phyloP scores from a whole-genome alignment of 371 early-diverging fungal genomes.

The Mucor saturninus region DNA sequence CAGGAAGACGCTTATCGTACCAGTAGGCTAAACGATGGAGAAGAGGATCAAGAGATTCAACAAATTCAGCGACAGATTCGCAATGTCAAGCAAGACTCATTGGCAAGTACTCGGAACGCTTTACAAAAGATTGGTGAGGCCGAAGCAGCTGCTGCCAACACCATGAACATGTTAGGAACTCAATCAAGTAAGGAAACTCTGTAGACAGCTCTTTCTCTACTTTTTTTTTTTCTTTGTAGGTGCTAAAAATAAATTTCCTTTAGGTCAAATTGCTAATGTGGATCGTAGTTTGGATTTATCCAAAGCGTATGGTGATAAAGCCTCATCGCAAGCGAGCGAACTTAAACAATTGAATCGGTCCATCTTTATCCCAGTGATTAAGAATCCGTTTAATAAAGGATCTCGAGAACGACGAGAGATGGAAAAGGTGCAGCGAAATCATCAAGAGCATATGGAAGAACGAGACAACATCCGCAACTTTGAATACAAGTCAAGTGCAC shows the following conservation, averaged over 20 bases:
- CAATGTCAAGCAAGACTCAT: slow-evolving; percentile 73
- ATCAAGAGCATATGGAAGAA: slow-evolving; percentile 47
- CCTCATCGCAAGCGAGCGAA: slow-evolving; percentile 73
- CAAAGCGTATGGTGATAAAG: slow-evolving; percentile 72
- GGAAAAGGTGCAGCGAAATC: slow-evolving; percentile 53
- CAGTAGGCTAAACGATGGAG: slow-evolving; percentile 42
- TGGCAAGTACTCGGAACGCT: slow-evolving; percentile 75
- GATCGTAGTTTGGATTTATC: slow-evolving; percentile 76
- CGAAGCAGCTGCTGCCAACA: slow-evolving; percentile 65
- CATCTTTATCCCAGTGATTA: slow-evolving; percentile 73
- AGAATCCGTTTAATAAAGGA: slow-evolving; percentile 64
- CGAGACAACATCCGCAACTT: slow-evolving; percentile 46
- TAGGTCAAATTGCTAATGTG: slow-evolving; percentile 63
- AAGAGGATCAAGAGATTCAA: slow-evolving; percentile 67
- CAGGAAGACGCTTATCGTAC: slow-evolving; percentile 18
- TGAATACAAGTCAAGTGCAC: slow-evolving; percentile 49
- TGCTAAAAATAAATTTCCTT: slow-evolving; percentile 36
- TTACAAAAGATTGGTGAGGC: slow-evolving; percentile 69
- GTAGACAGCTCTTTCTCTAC: background rate
- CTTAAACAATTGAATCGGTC: slow-evolving; percentile 81
- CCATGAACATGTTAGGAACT: slow-evolving; percentile 67
- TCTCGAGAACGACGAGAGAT: slow-evolving; percentile 61
- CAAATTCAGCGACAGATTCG: slow-evolving; percentile 66
- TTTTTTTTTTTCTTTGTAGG: background rate
- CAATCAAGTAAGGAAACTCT: slow-evolving; percentile 55